Conservation (phyloP, 2,329 filamentous ascomycete species). For the Alternaria postmessia region DNA sequence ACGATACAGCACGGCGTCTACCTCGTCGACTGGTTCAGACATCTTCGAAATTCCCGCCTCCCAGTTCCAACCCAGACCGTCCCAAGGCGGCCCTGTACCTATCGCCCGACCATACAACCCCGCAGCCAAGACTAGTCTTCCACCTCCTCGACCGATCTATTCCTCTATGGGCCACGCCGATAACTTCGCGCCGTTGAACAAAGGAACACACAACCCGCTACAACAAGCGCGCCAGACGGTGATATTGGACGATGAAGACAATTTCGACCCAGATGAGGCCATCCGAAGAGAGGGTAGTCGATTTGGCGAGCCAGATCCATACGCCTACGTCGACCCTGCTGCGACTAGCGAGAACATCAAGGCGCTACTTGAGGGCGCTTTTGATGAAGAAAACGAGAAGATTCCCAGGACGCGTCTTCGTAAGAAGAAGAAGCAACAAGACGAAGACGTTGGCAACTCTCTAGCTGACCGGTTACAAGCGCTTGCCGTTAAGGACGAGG, state of each 20-base stretch:
- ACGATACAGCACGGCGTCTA: conserved; percentile 37
- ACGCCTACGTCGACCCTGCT: conserved; percentile 71
- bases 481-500: conserved; percentile 57
- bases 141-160: conserved; percentile 62
- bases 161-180: conserved; percentile 58
- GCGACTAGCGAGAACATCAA: conserved; percentile 81
- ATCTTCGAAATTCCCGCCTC: conserved; percentile 47
- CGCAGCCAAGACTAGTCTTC: conserved; percentile 54
- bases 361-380: conserved; percentile 79
- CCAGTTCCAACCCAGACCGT: conserved; percentile 42
- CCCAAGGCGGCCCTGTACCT: conserved; percentile 47
- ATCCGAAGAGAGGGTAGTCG: conserved; percentile 56
- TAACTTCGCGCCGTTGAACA: conserved; percentile 51
- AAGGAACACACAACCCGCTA: conserved; percentile 36
- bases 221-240: conserved; percentile 51
- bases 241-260: conserved; percentile 53
- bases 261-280: conserved; percentile 58
- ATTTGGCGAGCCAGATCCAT: conserved; percentile 64
- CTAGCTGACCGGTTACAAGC: conserved; percentile 56
- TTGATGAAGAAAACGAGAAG: conserved; percentile 75
- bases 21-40: conserved; percentile 38
- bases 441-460: conserved; percentile 43
- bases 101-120: conserved; percentile 60
- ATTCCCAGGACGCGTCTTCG: conserved; percentile 56
- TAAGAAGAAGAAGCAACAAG: conserved; percentile 53